phyloP scores from a whole-genome alignment of 2,329 filamentous ascomycete genomes.

The Apiospora rasikravindrae region DNA sequence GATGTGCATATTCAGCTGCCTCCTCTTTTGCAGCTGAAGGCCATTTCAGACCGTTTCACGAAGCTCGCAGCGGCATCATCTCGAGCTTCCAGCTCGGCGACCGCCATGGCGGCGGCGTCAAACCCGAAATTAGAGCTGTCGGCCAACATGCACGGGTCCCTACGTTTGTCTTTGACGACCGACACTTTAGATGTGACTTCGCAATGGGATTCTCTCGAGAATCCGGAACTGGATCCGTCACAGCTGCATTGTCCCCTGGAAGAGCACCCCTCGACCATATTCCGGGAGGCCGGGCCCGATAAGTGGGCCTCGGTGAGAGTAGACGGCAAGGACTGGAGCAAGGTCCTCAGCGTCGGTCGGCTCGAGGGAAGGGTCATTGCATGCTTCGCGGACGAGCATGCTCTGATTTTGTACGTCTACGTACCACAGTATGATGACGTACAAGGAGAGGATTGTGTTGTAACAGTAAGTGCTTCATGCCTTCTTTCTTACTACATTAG shows the following conservation, averaged over 20 bases:
- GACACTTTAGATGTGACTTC: constrained; percentile 86
- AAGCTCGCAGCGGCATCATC: constrained; percentile 69
- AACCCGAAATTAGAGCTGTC: constrained; percentile 80
- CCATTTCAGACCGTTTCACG: constrained; percentile 94
- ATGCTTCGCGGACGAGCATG: constrained; percentile 82
- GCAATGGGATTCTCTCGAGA: constrained; percentile 83
- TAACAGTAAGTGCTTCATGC: constrained; percentile 64
- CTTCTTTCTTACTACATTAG: not conserved
- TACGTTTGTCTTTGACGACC: constrained; percentile 80
- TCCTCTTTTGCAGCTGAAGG: constrained; percentile 85
- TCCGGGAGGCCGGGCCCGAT: constrained; percentile 77
- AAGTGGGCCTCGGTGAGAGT: constrained; percentile 90
- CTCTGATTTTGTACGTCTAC: constrained; percentile 83
- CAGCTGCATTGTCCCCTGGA: constrained; percentile 74
- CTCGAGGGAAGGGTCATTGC: constrained; percentile 92
- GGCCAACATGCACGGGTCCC: constrained; percentile 91
- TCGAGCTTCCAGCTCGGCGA: constrained; percentile 28
- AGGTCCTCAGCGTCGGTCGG: constrained; percentile 89
- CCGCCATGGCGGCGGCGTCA: constrained; percentile 31
- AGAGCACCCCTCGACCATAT: constrained; percentile 81
- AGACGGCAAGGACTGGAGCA: constrained; percentile 93
- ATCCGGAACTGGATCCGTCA: constrained; percentile 83
- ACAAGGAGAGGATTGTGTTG: constrained; percentile 70
- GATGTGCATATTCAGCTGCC: constrained; percentile 95
- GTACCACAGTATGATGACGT: constrained; percentile 73